Evolutionary conservation across 1,284 basidiomycete genomes (phyloP).

Genomic region (Irpex sp.): DNA sequence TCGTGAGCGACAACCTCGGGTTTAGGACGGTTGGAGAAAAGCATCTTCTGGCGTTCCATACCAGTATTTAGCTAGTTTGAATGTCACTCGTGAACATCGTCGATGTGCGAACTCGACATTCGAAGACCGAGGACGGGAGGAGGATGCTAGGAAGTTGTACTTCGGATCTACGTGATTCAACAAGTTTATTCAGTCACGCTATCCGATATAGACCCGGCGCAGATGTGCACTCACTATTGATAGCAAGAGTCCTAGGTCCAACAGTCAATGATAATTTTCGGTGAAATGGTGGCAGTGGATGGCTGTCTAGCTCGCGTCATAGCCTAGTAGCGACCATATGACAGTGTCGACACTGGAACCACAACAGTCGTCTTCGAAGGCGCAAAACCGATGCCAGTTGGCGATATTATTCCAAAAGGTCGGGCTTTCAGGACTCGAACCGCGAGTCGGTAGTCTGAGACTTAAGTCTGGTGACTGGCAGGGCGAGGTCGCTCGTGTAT

Average conservation of each 20-base stretch:
- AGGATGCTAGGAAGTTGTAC: neutral
- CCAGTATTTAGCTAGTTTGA: neutral
- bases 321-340: neutral
- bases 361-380: neutral
- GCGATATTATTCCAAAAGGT: neutral
- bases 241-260: neutral
- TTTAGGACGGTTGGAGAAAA: neutral
- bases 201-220: conserved; percentile 1
- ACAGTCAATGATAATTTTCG: neutral
- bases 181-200: neutral
- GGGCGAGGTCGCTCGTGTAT: neutral
- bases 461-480: too few relatives aligned
- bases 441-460: neutral
- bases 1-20: conserved; percentile 10
- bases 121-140: neutral
- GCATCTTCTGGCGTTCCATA: neutral
- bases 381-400: neutral
- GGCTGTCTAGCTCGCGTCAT: neutral
- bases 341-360: neutral
- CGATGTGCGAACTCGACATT: neutral
- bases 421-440: neutral
- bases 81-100: neutral
- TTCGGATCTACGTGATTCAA: neutral
- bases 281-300: neutral
- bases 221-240: neutral